phyloP scores from a whole-genome alignment of 768 basidiomycete genomes.

The Phylloporus sp. region DNA sequence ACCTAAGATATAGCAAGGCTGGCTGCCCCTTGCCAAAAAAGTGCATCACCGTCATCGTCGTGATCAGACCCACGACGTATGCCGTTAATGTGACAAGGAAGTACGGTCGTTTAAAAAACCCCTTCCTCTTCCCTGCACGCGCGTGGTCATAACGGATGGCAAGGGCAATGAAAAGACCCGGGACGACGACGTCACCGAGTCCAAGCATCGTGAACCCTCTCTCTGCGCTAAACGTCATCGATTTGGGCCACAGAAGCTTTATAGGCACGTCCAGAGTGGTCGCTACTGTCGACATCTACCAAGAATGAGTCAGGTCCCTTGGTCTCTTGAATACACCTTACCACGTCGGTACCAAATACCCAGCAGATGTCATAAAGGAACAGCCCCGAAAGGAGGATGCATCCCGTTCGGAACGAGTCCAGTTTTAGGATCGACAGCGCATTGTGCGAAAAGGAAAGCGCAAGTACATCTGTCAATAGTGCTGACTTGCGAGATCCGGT shows the following conservation, averaged over 20 bases:
- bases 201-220: slow-evolving; percentile 86
- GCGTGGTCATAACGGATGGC: slow-evolving; percentile 81
- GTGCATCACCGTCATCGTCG: slow-evolving; percentile 87
- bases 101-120: slow-evolving; percentile 61
- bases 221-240: slow-evolving; percentile 41
- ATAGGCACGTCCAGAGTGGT: slow-evolving; percentile 88
- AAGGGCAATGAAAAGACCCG: slow-evolving; percentile 70
- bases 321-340: slow-evolving; percentile 34
- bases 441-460: slow-evolving; percentile 77
- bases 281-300: slow-evolving; percentile 90
- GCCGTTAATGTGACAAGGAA: slow-evolving; percentile 64
- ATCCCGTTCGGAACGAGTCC: slow-evolving; percentile 87
- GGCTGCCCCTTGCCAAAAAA: slow-evolving; percentile 73
- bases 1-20: slow-evolving; percentile 89
- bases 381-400: slow-evolving; percentile 73
- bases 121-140: slow-evolving; percentile 34
- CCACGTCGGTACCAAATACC: slow-evolving; percentile 87
- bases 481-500: slow-evolving; percentile 49
- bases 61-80: slow-evolving; percentile 67
- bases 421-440: slow-evolving; percentile 75
- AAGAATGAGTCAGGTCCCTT: slow-evolving; percentile 1
- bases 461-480: slow-evolving; percentile 68
- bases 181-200: slow-evolving; percentile 77
- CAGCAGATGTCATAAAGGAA: slow-evolving; percentile 95
- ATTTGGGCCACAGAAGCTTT: slow-evolving; percentile 86